Conservation (phyloP, 345 rosid genomes). For the Citrus hindsii region DNA sequence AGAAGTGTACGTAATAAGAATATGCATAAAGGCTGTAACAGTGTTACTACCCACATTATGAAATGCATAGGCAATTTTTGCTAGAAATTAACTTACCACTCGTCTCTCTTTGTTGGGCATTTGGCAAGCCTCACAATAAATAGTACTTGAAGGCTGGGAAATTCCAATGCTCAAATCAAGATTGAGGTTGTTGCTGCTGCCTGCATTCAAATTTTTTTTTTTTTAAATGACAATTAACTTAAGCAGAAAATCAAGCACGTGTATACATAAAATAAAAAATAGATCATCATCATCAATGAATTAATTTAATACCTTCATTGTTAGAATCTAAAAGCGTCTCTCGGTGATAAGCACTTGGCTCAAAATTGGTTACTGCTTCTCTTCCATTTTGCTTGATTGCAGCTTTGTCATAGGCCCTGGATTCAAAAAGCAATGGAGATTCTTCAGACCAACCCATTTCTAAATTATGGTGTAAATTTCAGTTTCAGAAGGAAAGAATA, state of each 20-base stretch:
- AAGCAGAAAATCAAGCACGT: not conserved
- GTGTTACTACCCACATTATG: not conserved
- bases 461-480: not conserved
- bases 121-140: constrained; percentile 15
- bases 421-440: constrained; percentile 7
- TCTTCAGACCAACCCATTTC: not conserved
- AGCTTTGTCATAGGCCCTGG: constrained; percentile 63
- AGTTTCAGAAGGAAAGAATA: not conserved
- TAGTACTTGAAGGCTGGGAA: constrained; percentile 23
- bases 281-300: not conserved
- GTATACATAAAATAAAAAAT: not conserved
- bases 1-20: not conserved
- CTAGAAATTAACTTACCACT: constrained; percentile 16
- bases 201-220: constrained; percentile 15
- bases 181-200: constrained; percentile 24
- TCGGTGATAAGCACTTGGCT: constrained; percentile 33
- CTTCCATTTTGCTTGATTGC: constrained; percentile 48
- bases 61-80: not conserved
- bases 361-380: constrained; percentile 59
- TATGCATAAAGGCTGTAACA: not conserved
- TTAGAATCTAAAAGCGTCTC: constrained; percentile 21
- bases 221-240: not conserved
- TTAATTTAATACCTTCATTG: constrained; percentile 29
- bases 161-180: constrained; percentile 66
- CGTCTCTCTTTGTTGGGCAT: constrained; percentile 19